phyloP scores from a whole-genome alignment of 176 grass and related monocot genomes.

The Puccinellia tenuiflora region DNA sequence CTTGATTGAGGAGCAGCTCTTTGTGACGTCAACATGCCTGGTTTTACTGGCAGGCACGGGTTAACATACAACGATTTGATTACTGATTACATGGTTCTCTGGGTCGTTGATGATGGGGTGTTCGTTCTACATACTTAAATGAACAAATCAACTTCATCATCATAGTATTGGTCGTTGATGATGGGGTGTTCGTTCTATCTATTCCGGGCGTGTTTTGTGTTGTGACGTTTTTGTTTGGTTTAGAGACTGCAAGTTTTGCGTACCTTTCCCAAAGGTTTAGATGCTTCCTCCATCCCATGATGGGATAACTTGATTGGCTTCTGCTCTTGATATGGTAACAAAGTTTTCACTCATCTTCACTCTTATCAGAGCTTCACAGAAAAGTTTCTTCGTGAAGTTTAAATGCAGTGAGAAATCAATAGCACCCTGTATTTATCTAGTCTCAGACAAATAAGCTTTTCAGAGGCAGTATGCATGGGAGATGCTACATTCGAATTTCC shows the following conservation, averaged over 20 bases:
- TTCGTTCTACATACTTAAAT: too few relatives aligned
- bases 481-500: conserved; percentile 22
- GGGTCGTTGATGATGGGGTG: neutral
- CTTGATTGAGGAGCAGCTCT: neutral
- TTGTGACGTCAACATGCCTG: conserved; percentile 1
- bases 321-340: neutral
- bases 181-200: neutral
- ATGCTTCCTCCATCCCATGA: neutral
- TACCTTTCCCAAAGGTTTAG: neutral
- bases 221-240: neutral
- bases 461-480: conserved; percentile 3
- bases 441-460: conserved; percentile 14
- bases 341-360: conserved; percentile 19
- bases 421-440: conserved; percentile 18
- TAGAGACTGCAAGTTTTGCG: neutral
- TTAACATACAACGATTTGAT: neutral
- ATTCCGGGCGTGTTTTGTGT: neutral
- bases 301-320: neutral
- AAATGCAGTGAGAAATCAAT: conserved; percentile 70
- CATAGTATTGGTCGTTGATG: neutral
- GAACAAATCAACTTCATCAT: too few relatives aligned
- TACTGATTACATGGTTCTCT: neutral
- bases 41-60: neutral
- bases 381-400: conserved; percentile 53
- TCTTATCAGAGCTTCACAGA: conserved; percentile 51